These are phyloP conservation scores for Cladosporium sp. DNA, from an alignment of 2,329 filamentous ascomycete species.

Conservation along the genomic window DNA sequence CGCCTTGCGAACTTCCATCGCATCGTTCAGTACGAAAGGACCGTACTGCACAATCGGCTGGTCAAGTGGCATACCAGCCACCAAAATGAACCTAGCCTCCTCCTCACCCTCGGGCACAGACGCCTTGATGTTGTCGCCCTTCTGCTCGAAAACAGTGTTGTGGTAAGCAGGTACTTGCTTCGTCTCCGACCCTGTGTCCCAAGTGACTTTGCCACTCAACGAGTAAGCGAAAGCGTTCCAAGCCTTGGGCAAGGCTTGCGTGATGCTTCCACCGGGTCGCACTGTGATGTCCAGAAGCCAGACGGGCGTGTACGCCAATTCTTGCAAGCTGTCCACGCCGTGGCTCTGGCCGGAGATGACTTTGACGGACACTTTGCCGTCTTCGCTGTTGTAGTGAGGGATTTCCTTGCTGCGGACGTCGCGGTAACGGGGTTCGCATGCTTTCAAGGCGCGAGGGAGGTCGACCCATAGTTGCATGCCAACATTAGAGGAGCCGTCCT, in stretches of 20 bases:
- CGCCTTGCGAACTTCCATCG: constrained; percentile 71
- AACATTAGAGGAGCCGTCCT: constrained; percentile 71
- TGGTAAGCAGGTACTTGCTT: constrained; percentile 65
- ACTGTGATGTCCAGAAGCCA: constrained; percentile 87
- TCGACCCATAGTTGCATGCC: constrained; percentile 97
- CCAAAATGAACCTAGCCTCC: constrained; percentile 59
- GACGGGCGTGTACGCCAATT: constrained; percentile 94
- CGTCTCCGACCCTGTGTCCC: constrained; percentile 52
- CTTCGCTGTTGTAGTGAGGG: constrained; percentile 66
- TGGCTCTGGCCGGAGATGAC: constrained; percentile 84
- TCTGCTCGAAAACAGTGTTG: constrained; percentile 81
- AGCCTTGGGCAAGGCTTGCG: constrained; percentile 68
- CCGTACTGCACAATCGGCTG: constrained; percentile 81
- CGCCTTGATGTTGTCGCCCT: constrained; percentile 71
- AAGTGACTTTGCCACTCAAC: constrained; percentile 67
- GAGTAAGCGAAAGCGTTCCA: constrained; percentile 93
- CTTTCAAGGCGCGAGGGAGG: constrained; percentile 74
- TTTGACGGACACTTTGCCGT: constrained; percentile 73
- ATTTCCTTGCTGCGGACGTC: constrained; percentile 78
- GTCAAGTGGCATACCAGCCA: constrained; percentile 75
- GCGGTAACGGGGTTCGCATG: constrained; percentile 86
- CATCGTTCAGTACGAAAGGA: constrained; percentile 72
- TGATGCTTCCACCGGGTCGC: constrained; percentile 70
- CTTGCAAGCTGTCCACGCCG: constrained; percentile 80
- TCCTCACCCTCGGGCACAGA: constrained; percentile 64